Percentiles rank a stretch among this genome's conserved stretches.
These are phyloP conservation scores for Fusarium sp. DNA, from an alignment of 2,329 filamentous ascomycete species.

Conservation along the genomic window DNA sequence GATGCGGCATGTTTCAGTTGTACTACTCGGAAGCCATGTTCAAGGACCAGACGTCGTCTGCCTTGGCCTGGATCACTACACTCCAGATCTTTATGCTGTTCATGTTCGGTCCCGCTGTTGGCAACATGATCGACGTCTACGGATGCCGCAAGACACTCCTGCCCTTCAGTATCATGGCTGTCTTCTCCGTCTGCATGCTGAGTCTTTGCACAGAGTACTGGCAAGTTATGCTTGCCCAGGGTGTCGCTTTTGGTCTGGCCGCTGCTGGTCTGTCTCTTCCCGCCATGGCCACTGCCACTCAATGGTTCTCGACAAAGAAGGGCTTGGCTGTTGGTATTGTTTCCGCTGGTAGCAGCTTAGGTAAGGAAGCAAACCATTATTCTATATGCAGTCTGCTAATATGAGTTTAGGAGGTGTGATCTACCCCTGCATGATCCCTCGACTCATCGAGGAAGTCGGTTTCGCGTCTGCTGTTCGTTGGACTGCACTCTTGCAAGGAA, in stretches of 20 bases:
- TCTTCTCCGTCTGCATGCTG: neutral
- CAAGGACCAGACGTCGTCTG: neutral
- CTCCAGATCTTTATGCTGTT: neutral
- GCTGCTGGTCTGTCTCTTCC: neutral
- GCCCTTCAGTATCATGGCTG: neutral
- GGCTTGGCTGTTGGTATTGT: conserved; percentile 1
- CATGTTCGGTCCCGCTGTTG: neutral
- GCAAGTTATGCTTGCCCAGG: neutral
- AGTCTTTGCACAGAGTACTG: neutral
- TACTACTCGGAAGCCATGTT: conserved; percentile 5
- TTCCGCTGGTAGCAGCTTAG: neutral
- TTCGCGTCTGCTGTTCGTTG: neutral
- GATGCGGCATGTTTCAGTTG: conserved; percentile 6
- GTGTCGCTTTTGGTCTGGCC: neutral
- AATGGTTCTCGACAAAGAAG: conserved; percentile 6
- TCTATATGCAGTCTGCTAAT: neutral
- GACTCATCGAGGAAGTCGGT: neutral
- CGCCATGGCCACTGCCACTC: neutral
- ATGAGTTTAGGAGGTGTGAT: neutral
- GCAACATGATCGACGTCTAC: neutral
- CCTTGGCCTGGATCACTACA: neutral
- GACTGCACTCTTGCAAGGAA: conserved; percentile 1
- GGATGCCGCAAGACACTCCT: neutral
- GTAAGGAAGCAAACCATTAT: neutral
- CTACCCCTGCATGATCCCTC: neutral